Percentiles rank a stretch among this genome's conserved stretches.
Evolutionary conservation across 2,329 filamentous ascomycete species (phyloP).

Genomic region (Phoma sp.): DNA sequence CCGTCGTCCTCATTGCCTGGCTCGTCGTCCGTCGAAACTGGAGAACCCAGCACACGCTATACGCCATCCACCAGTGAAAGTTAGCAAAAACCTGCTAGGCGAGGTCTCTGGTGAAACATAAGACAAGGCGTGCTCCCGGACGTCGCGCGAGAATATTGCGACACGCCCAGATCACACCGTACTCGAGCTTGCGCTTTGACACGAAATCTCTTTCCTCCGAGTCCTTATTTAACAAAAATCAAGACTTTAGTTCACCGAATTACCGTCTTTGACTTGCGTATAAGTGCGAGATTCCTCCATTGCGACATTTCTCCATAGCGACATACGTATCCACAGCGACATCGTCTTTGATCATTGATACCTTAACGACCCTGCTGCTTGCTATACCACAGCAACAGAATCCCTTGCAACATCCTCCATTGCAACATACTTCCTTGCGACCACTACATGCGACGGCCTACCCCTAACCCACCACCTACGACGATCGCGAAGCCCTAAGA

Average conservation of each 20-base stretch:
- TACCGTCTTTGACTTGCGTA: constrained; percentile 26
- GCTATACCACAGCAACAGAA: background rate
- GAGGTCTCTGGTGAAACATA: constrained; percentile 22
- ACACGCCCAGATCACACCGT: constrained; percentile 7
- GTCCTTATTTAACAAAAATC: constrained; percentile 13
- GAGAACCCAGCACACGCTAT: background rate
- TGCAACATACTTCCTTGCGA: constrained; percentile 4
- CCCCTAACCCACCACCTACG: background rate
- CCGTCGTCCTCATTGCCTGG: constrained; percentile 7
- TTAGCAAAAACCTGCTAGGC: constrained; percentile 11
- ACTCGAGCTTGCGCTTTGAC: constrained; percentile 21
- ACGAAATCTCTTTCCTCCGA: constrained; percentile 26
- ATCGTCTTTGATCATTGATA: background rate
- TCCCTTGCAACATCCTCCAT: constrained; percentile 3
- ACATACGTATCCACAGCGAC: constrained; percentile 14
- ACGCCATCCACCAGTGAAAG: constrained; percentile 13
- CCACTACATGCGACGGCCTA: background rate
- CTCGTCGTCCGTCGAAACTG: constrained; percentile 24
- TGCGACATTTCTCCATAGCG: constrained; percentile 24
- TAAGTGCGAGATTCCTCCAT: constrained; percentile 30
- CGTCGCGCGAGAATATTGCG: constrained; percentile 27
- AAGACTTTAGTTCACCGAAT: constrained; percentile 16
- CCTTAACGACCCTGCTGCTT: constrained; percentile 20
- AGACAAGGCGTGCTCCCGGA: constrained; percentile 32
- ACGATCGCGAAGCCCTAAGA: background rate